A percentile compares a stretch with the other conserved stretches of the same genome.
phyloP scores from a whole-genome alignment of 495 filamentous ascomycete genomes.

The Saxophila tyrrhenica region DNA sequence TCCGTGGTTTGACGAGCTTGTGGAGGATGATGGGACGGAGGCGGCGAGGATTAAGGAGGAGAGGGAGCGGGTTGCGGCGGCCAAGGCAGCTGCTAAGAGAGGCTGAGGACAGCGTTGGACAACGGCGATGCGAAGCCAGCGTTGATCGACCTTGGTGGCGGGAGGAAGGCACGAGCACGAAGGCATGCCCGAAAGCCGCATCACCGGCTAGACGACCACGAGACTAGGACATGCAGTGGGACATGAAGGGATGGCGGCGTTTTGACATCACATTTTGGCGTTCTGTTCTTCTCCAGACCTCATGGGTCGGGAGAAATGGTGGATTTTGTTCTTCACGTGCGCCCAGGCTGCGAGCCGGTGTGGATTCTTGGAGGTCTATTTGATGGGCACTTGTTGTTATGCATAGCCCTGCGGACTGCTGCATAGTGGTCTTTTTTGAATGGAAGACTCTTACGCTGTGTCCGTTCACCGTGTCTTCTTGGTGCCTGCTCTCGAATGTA shows the following conservation, averaged over 20 bases:
- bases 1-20: constrained; percentile 81
- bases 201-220: no score
- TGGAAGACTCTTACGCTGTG: no score
- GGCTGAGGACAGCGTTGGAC: background rate
- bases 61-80: constrained; percentile 15
- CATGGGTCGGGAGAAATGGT: background rate
- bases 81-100: background rate
- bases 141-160: background rate
- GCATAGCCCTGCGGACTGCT: background rate
- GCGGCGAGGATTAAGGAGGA: constrained; percentile 62
- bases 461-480: no score
- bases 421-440: no score
- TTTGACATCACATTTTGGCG: background rate
- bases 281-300: background rate
- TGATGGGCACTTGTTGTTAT: no score
- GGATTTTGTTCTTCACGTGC: background rate
- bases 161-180: background rate
- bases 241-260: background rate
- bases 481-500: no score
- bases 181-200: no score
- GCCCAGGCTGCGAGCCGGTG: background rate
- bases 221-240: background rate
- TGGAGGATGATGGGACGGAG: constrained; percentile 87
- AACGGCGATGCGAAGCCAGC: background rate
- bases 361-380: background rate